Evolutionary conservation across 257 asterid genomes (phyloP).

Genomic region (Lycium ferocissimum): DNA sequence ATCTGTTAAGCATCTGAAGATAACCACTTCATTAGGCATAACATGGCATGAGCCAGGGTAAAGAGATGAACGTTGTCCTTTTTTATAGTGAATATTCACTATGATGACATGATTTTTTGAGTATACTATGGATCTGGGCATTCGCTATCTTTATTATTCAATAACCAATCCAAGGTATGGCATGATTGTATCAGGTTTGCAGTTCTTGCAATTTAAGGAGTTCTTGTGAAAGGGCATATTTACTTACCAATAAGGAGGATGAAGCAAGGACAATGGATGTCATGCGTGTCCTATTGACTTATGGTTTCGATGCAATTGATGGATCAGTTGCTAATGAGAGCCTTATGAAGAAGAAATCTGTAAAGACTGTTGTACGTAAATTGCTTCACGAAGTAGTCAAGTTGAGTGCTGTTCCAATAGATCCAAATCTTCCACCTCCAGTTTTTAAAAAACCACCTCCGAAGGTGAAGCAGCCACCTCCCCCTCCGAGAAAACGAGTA

Average conservation of each 20-base stretch:
- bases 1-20: slow-evolving; percentile 17
- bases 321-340: slow-evolving; percentile 71
- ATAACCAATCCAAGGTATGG: slow-evolving; percentile 8
- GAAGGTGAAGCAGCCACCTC: slow-evolving; percentile 94
- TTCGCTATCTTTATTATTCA: neutral
- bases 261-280: slow-evolving; percentile 90
- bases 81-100: neutral
- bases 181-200: slow-evolving; percentile 69
- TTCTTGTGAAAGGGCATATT: slow-evolving; percentile 90
- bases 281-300: slow-evolving; percentile 81
- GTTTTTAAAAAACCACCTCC: slow-evolving; percentile 82
- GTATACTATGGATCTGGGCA: neutral
- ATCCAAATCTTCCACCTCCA: slow-evolving; percentile 95
- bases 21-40: neutral
- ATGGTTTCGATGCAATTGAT: slow-evolving; percentile 77
- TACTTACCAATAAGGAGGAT: slow-evolving; percentile 92
- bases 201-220: slow-evolving; percentile 93
- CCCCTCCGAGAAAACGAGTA: slow-evolving; percentile 80
- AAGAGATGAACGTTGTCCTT: slow-evolving; percentile 19
- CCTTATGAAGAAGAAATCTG: slow-evolving; percentile 71
- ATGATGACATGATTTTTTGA: slow-evolving; percentile 12
- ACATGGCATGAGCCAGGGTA: slow-evolving; percentile 20
- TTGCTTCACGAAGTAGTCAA: slow-evolving; percentile 88
- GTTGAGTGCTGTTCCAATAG: slow-evolving; percentile 94
- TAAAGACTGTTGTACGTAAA: slow-evolving; percentile 77